Conservation (phyloP, 1,284 basidiomycete genomes). For the Ganoderma sp. region DNA sequence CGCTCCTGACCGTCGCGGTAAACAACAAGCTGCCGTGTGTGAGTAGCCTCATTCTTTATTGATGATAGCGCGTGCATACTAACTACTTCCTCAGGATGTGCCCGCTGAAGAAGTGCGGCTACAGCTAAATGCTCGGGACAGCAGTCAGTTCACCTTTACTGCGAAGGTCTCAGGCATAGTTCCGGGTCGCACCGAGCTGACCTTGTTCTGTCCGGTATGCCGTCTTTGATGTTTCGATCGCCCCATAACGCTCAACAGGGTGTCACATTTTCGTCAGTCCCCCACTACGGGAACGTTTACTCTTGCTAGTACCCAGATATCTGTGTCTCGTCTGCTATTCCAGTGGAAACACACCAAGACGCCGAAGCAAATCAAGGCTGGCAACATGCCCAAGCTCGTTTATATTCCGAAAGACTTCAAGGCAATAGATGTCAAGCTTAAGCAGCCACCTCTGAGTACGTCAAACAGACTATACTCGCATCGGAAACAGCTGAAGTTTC, state of each 20-base stretch:
- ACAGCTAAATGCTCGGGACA: conserved; percentile 60
- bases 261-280: conserved; percentile 50
- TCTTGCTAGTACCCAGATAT: conserved; percentile 65
- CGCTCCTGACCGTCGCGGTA: conserved; percentile 60
- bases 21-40: conserved; percentile 78
- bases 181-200: conserved; percentile 61
- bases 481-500: conserved; percentile 11
- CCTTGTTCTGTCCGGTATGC: conserved; percentile 72
- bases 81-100: conserved; percentile 48
- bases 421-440: conserved; percentile 64
- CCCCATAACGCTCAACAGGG: not conserved
- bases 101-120: conserved; percentile 58
- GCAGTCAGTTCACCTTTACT: conserved; percentile 58
- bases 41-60: conserved; percentile 38
- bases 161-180: conserved; percentile 45
- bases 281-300: conserved; percentile 66
- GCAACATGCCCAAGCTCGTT: conserved; percentile 60
- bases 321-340: conserved; percentile 60
- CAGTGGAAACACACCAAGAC: conserved; percentile 56
- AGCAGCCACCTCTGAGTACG: conserved; percentile 67
- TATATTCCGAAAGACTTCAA: conserved; percentile 63
- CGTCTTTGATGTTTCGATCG: not conserved
- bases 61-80: conserved; percentile 9
- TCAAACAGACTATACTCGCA: conserved; percentile 10
- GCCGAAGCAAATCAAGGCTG: conserved; percentile 50